Evolutionary conservation across 2,329 filamentous ascomycete species (phyloP), one percentile per base, ranked within the genome.

Genomic region (Aureobasidium sp.): DNA sequence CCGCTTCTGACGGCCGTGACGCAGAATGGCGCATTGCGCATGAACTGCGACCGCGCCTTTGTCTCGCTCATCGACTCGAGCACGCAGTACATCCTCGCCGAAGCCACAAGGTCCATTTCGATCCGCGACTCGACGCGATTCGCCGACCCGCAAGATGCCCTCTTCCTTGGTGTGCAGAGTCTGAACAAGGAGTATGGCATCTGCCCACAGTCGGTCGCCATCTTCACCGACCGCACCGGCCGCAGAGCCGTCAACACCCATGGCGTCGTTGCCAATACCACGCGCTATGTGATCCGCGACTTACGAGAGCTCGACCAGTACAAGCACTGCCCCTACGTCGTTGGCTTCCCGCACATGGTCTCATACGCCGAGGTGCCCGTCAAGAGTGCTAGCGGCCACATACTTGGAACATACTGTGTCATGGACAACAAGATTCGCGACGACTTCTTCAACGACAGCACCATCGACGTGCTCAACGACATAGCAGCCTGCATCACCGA

Each of bases 21-120:
- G 25, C 74, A 76, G 64, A 67, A 75, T 36, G 71, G 71, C 3
- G 66, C 71, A 2, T 65, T 75, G 34, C 69, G 72, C 17, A 67
- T 76, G 44, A 64, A 68, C n/a, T 70, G 66, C 17, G 63, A 68
- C 29, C 69, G 74, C 20, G 68, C 72, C 34, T 69, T 74, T 66
- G 66, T 76, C 3, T 75, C 74, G 3, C 65, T 76, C 11, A 66
- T 76, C 47, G 74, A 76, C 61, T 67, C 66, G 2, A 60, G 67
- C 9, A 65, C 67, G 22, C 72, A 75, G 59, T 72, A 75, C 53
- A 69, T 76, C 36, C 67, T 77, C 7, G 73, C 73, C 27, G 75
- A 77, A 64, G 73, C 74, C 7, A 75, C 74, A 1, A 67, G 70
- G 20, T 61, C 67, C 29, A 62, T 69, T 4, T 68, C 70, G 1